phyloP scores from a whole-genome alignment of 192 early-diverging fungal species.

The Entomortierella chlamydospora region DNA sequence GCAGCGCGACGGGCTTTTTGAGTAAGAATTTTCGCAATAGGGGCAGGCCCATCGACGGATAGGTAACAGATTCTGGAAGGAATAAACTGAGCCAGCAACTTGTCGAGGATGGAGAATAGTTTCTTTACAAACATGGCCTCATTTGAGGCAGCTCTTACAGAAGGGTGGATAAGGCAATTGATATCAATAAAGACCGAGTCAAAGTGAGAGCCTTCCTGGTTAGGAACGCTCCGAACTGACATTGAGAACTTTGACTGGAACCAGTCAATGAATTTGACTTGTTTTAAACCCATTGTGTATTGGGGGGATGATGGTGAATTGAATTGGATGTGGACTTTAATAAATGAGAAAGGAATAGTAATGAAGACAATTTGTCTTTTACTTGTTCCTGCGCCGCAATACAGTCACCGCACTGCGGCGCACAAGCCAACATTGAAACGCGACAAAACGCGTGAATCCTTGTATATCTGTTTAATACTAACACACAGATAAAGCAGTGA shows the following conservation, averaged over 20 bases:
- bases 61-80: slow-evolving; percentile 49
- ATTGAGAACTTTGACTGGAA: slow-evolving; percentile 31
- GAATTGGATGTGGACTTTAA: too few relatives aligned
- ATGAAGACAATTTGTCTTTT: not conserved
- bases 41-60: slow-evolving; percentile 51
- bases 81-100: slow-evolving; percentile 27
- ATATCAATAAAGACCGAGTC: slow-evolving; percentile 56
- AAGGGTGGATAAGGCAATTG: slow-evolving; percentile 48
- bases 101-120: slow-evolving; percentile 40
- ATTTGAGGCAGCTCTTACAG: slow-evolving; percentile 41
- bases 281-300: slow-evolving; percentile 52
- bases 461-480: too few relatives aligned
- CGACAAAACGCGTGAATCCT: too few relatives aligned
- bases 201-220: slow-evolving; percentile 24
- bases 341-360: not conserved
- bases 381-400: too few relatives aligned
- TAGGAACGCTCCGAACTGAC: slow-evolving; percentile 2
- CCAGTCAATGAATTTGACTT: slow-evolving; percentile 55
- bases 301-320: not conserved
- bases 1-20: slow-evolving; percentile 43
- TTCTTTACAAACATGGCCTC: slow-evolving; percentile 49
- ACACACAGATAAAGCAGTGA: too few relatives aligned
- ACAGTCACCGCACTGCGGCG: too few relatives aligned
- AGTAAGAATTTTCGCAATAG: slow-evolving; percentile 40
- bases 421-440: too few relatives aligned